These are phyloP conservation scores for Vaccinium vitisidaea DNA, from an alignment of 148 eudicot species.

Conservation along the genomic window DNA sequence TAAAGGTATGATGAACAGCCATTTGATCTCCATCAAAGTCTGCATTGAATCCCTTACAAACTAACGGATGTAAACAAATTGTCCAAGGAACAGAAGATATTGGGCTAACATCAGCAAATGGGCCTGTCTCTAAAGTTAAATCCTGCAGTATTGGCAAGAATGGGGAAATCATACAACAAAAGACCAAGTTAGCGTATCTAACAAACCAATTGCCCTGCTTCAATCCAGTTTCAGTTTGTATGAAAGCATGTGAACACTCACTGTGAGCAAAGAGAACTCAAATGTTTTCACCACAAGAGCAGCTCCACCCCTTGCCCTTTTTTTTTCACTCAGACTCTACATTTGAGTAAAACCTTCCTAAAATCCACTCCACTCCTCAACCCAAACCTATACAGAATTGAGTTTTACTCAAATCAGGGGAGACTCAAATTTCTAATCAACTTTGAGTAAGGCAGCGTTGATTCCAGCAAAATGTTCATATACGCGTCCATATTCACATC, in stretches of 20 bases:
- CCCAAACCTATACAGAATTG: no score
- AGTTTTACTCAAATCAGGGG: no score
- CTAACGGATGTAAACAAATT: neutral
- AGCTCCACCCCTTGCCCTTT: no score
- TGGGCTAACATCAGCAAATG: neutral
- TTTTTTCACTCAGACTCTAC: no score
- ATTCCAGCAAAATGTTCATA: neutral
- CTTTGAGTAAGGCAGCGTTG: no score
- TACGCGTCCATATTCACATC: neutral
- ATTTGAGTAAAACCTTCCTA: no score
- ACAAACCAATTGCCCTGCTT: neutral
- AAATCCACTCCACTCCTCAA: no score
- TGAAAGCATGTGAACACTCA: neutral
- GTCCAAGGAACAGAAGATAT: neutral
- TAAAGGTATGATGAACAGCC: no score
- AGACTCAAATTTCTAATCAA: no score
- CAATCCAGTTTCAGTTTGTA: constrained; percentile 1
- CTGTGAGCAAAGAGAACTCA: neutral
- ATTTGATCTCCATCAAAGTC: no score
- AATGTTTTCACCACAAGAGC: neutral
- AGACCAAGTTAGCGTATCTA: neutral
- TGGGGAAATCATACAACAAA: neutral
- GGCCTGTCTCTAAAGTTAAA: neutral
- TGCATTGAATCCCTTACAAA: no score
- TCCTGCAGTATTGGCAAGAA: neutral